Evolutionary conservation across 257 asterid species (phyloP).

Genomic region (Avicennia marina): DNA sequence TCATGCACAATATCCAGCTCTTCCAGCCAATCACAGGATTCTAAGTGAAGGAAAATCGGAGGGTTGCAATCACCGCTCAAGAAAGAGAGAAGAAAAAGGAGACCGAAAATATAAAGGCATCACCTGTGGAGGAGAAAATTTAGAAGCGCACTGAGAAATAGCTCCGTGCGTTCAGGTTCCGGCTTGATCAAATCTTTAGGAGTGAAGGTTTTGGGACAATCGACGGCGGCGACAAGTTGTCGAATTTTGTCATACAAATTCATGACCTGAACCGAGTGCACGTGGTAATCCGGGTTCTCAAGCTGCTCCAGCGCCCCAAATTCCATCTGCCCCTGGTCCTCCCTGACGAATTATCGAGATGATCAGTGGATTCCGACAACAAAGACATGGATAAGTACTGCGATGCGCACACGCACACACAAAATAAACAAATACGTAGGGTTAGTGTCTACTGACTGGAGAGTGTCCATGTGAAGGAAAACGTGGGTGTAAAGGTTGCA

Average conservation of each 20-base stretch:
- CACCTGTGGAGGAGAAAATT: conserved; percentile 76
- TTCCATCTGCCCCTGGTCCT: conserved; percentile 68
- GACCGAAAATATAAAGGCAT: not conserved
- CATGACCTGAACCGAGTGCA: conserved; percentile 45
- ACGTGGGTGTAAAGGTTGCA: conserved; percentile 58
- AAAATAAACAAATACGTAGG: conserved; percentile 10
- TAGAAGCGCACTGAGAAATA: conserved; percentile 70
- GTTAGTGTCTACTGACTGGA: conserved; percentile 34
- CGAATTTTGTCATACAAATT: conserved; percentile 51
- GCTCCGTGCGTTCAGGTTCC: conserved; percentile 63
- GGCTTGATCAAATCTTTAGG: conserved; percentile 75
- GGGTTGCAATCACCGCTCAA: not conserved
- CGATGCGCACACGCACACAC: not conserved
- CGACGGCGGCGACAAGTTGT: conserved; percentile 36
- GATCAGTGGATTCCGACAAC: not conserved
- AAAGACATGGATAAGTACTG: not conserved
- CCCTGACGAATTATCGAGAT: conserved; percentile 34
- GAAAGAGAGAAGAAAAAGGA: not conserved
- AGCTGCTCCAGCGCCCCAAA: conserved; percentile 74
- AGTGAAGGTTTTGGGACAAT: conserved; percentile 56
- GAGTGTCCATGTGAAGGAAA: conserved; percentile 41
- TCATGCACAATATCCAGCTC: not conserved
- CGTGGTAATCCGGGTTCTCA: conserved; percentile 77
- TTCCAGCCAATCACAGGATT: not conserved
- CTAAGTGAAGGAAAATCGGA: not conserved